Percentiles rank a stretch among this genome's conserved stretches.
phyloP scores from a whole-genome alignment of 176 grass and related monocot genomes.

The Carex scoparia region DNA sequence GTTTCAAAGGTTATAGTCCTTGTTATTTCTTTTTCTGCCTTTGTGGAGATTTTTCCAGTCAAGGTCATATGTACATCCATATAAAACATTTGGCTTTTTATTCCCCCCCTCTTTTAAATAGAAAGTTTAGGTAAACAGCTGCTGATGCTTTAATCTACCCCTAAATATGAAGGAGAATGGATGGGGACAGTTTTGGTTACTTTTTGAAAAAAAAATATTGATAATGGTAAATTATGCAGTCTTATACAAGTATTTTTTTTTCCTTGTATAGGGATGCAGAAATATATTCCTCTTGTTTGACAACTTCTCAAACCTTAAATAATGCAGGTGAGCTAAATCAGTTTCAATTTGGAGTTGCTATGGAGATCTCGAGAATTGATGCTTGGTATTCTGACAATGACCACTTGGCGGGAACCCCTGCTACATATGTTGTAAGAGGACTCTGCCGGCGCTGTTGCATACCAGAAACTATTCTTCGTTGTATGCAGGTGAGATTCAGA shows the following conservation, averaged over 20 bases:
- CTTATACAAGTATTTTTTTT: neutral
- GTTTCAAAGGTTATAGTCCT: constrained; percentile 69
- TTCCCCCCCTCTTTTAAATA: neutral
- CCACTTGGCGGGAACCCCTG: constrained; percentile 46
- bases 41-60: neutral
- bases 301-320: constrained; percentile 1
- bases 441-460: constrained; percentile 83
- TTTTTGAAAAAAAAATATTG: neutral
- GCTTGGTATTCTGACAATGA: constrained; percentile 82
- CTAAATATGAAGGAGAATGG: constrained; percentile 2
- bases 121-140: neutral
- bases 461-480: constrained; percentile 82
- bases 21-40: neutral
- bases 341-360: constrained; percentile 90
- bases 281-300: neutral
- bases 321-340: constrained; percentile 80
- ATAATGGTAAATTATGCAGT: neutral
- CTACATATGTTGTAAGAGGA: constrained; percentile 71
- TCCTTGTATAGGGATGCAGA: neutral
- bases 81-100: neutral
- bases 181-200: neutral
- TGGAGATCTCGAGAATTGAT: constrained; percentile 92
- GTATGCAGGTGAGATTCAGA: constrained; percentile 67
- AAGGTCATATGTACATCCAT: neutral
- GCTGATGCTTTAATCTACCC: neutral